Base-by-base conservation (phyloP, 2,329 filamentous ascomycete species). In the Penicillium sp. region DNA sequence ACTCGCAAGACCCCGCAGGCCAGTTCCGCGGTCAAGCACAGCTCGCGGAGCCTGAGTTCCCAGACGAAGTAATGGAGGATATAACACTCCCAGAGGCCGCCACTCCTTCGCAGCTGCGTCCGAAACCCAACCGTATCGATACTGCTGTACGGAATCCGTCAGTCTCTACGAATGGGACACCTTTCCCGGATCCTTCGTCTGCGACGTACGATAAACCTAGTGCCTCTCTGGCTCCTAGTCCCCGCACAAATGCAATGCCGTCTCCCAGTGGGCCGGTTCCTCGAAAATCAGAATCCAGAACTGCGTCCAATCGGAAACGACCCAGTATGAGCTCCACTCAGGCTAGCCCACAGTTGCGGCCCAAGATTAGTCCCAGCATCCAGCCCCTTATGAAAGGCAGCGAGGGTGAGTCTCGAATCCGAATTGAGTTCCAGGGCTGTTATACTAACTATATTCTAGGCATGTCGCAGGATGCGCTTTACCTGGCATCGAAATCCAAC, bases 401-500 rank as follows among this genome's bases (percentile, higher is more conserved):
- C 64, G 83, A 83, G 59, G 77, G 85, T 86, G 76, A 76, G 81
- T 35, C 76, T 39, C 29, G 46, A 43, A 48, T 24, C 29, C 39
- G 39, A 34, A 31, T 35, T 26, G 73, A 31, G 42, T 9, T 16
- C 1, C 24, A 29, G 20, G 24, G 16, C 49, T 24, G 7, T 43
- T 22, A 51, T 55, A 43, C 42, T 56, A 49, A 58, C 48, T 38
- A 47, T 37, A 24, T 55, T 5, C 61, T 65, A 75, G 76, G 75
- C 35, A 71, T 83, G 16, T 77, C 82, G 20, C 80, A 82, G 35
- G 82, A 86, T 56, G 84, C 86, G n/a, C 82, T 91, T 29, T 82
- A 97, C 43, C 82, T 99, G 29, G 90, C 92, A 35, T 91, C 90
- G 16, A 97, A 97, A 72, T 97, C 93, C 2, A 99, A 99, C 69